Evolutionary conservation across 202 grass and related monocot genomes (phyloP), one percentile per base, ranked within the genome.

Genomic region (Digitaria exilis): DNA sequence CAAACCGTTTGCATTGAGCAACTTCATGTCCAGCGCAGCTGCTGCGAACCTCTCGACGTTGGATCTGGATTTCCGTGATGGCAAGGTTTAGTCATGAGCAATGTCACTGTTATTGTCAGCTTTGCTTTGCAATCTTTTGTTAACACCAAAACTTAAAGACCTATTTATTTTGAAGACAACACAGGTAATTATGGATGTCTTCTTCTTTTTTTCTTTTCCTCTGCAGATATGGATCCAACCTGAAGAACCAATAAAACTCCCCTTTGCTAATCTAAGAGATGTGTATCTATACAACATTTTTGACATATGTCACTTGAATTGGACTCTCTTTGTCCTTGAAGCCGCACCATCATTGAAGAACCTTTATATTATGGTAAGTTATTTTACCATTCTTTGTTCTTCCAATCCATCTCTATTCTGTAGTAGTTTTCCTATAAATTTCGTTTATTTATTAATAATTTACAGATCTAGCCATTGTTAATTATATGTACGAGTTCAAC

Each of bases 341-440:
- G 72, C 71, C 18, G 71, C 71, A 24, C 35, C 64, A 12, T 52
- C 49, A 7, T 56, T 56, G 49, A 74, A 74, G 19, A 74, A 57
- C 21, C 35, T 56, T 22, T 35, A 25, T 24, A n/a, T 55, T 22
- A 55, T 5, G 65, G 21, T 69, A 24, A 69, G 16, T 18, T 50
- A 43, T 44, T 39, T 11, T 37, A 69, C 2, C 39, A 43, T 44
- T 2, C 42, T 69, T 41, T 69, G 37, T 25, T 69, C 0, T 67
- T 41, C 15, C 3, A 2, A 37, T 65, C 18, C 19, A 19, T 50
- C 18, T 37, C 63, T 65, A 37, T n/a, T n/a, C 6, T 37, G 6
- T n/a, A n/a, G n/a, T n/a, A n/a, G n/a, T n/a, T n/a, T n/a, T n/a
- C n/a, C n/a, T n/a, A n/a, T n/a, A n/a, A n/a, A n/a, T n/a, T n/a